phyloP scores from a whole-genome alignment of 441 rosid genomes.

The Aleurites moluccanus region DNA sequence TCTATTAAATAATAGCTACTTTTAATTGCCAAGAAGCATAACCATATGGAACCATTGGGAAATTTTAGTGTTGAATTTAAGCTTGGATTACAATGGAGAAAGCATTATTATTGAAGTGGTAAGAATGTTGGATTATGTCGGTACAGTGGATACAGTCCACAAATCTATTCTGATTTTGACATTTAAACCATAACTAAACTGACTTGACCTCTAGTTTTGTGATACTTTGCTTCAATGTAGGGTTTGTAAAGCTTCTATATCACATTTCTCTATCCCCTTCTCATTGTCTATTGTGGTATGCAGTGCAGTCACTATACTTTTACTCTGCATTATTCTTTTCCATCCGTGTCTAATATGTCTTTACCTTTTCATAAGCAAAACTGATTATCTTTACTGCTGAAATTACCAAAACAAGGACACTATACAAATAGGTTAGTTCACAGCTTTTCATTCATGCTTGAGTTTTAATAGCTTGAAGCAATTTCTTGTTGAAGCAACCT shows the following conservation, averaged over 20 bases:
- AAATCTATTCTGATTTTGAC: background rate
- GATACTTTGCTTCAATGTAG: conserved; percentile 11
- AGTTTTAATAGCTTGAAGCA: background rate
- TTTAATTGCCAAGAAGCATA: background rate
- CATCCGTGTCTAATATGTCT: background rate
- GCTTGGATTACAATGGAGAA: background rate
- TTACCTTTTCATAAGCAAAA: background rate
- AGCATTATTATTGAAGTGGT: conserved; percentile 3
- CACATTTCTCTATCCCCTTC: background rate
- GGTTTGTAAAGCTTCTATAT: background rate
- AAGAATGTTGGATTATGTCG: conserved; percentile 6
- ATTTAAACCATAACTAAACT: background rate
- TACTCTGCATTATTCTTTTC: conserved; percentile 5
- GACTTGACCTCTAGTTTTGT: background rate
- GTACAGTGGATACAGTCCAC: background rate
- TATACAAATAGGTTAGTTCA: background rate
- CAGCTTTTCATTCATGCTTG: background rate
- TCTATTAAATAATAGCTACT: background rate
- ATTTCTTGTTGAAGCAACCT: conserved; percentile 1
- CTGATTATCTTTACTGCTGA: background rate
- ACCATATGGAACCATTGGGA: background rate
- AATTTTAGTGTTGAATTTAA: background rate
- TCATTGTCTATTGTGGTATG: conserved; percentile 4
- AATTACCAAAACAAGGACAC: background rate
- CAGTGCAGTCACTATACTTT: background rate